These are phyloP conservation scores for Dendrocalamus latiflorus DNA, from an alignment of 202 grass and related monocot genomes.

Conservation along the genomic window DNA sequence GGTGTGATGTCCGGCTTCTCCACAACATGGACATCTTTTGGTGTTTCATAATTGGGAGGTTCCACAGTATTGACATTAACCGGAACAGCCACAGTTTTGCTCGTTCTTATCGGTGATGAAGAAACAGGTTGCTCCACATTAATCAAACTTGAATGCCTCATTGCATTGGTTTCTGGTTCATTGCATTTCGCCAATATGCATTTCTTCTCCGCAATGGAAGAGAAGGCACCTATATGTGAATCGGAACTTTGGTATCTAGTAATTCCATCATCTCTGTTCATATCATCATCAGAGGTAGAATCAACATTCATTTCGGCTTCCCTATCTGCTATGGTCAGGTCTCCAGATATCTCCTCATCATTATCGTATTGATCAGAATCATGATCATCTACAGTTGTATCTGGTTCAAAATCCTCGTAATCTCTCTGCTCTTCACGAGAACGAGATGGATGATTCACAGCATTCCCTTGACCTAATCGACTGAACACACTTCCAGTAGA, in stretches of 20 bases:
- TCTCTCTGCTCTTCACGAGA: constrained; percentile 40
- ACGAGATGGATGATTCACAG: constrained; percentile 26
- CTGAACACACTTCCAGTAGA: constrained; percentile 75
- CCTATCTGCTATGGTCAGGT: constrained; percentile 37
- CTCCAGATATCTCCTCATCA: constrained; percentile 41
- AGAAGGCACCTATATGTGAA: constrained; percentile 30
- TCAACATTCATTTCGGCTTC: constrained; percentile 50
- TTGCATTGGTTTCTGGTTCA: constrained; percentile 27
- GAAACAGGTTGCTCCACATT: constrained; percentile 30
- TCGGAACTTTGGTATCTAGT: constrained; percentile 29
- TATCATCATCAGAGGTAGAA: constrained; percentile 51
- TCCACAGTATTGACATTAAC: constrained; percentile 51
- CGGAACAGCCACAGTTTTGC: constrained; percentile 37
- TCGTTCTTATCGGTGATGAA: constrained; percentile 31
- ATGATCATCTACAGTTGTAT: constrained; percentile 15
- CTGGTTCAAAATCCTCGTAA: constrained; percentile 39
- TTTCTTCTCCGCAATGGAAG: constrained; percentile 37
- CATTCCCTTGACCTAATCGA: constrained; percentile 64
- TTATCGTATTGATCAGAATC: constrained; percentile 47
- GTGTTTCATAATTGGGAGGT: constrained; percentile 43
- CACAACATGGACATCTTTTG: constrained; percentile 63
- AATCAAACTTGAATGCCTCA: constrained; percentile 25
- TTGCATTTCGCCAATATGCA: constrained; percentile 14
- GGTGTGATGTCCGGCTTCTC: constrained; percentile 48
- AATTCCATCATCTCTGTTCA: constrained; percentile 26